Conservation (phyloP, 1,284 basidiomycete genomes). For the Vanrija sp. region DNA sequence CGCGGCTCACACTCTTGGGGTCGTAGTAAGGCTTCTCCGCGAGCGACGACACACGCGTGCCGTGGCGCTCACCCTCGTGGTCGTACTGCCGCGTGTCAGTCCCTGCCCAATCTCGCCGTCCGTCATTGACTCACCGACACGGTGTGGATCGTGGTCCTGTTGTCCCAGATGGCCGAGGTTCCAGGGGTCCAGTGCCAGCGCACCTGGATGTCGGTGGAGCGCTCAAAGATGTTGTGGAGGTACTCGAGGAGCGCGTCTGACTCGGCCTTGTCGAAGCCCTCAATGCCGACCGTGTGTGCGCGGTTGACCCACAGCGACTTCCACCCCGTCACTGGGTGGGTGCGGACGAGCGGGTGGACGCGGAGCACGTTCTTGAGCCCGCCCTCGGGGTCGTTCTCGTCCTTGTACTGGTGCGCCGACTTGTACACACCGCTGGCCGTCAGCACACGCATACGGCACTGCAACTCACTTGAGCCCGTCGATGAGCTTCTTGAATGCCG, state of each 20-base stretch:
- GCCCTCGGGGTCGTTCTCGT: slow-evolving; percentile 24
- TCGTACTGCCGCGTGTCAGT: too few species aligned
- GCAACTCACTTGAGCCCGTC: slow-evolving; percentile 18
- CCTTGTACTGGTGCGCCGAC: slow-evolving; percentile 30
- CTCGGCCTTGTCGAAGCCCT: slow-evolving; percentile 27
- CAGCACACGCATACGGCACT: too few species aligned
- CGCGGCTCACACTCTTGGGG: slow-evolving; percentile 17
- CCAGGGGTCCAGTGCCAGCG: slow-evolving; percentile 44
- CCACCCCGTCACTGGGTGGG: slow-evolving; percentile 30
- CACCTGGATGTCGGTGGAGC: slow-evolving; percentile 40
- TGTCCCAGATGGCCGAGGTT: slow-evolving; percentile 42
- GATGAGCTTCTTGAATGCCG: slow-evolving; percentile 22
- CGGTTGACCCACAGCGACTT: slow-evolving; percentile 55
- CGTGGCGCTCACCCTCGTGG: slow-evolving; percentile 4
- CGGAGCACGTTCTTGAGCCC: slow-evolving; percentile 60
- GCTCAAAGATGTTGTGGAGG: slow-evolving; percentile 37
- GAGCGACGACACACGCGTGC: slow-evolving; percentile 37
- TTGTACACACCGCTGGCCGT: slow-evolving; percentile 21
- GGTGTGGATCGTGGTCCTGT: slow-evolving; percentile 38
- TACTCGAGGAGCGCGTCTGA: slow-evolving; percentile 32
- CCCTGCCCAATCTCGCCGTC: too few species aligned
- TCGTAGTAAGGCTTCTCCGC: slow-evolving; percentile 40
- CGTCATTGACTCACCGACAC: slow-evolving; percentile 25
- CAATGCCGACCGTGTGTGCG: slow-evolving; percentile 27
- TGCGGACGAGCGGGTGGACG: slow-evolving; percentile 24